Percentiles rank a stretch among this genome's conserved stretches.
phyloP scores from a whole-genome alignment of 116 monocot species.

The Thalassia testudinum region DNA sequence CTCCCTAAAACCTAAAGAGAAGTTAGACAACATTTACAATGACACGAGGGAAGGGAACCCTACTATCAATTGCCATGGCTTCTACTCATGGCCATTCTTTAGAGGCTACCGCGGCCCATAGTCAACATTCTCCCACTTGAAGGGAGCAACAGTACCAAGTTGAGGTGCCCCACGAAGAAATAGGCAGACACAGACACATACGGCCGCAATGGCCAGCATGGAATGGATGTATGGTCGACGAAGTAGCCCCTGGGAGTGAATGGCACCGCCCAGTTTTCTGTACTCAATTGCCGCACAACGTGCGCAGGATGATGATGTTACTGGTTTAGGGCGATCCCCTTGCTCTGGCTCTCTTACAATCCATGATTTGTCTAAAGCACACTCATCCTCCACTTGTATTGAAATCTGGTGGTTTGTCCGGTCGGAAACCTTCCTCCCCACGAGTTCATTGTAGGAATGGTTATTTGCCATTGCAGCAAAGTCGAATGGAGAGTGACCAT shows the following conservation, averaged over 20 bases:
- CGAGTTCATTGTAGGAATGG: slow-evolving; percentile 55
- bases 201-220: slow-evolving; percentile 87
- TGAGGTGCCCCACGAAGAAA: slow-evolving; percentile 54
- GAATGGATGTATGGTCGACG: slow-evolving; percentile 52
- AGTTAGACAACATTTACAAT: too few species aligned
- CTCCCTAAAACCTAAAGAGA: too few species aligned
- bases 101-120: slow-evolving; percentile 29
- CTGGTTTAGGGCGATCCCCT: background rate
- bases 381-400: slow-evolving; percentile 23
- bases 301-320: slow-evolving; percentile 18
- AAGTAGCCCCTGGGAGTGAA: slow-evolving; percentile 31
- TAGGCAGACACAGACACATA: slow-evolving; percentile 93
- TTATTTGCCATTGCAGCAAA: slow-evolving; percentile 60
- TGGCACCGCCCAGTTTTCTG: slow-evolving; percentile 1
- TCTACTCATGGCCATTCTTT: too few species aligned
- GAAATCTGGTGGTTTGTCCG: slow-evolving; percentile 47
- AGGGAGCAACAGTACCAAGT: slow-evolving; percentile 38
- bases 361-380: slow-evolving; percentile 18
- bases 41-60: too few species aligned
- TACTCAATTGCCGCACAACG: slow-evolving; percentile 29
- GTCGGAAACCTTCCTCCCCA: slow-evolving; percentile 48
- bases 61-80: too few species aligned
- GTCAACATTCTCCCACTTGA: slow-evolving; percentile 82
- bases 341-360: slow-evolving; percentile 5
- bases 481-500: slow-evolving; percentile 37